Base-by-base conservation (phyloP, 2,329 filamentous ascomycete species). In the Exophiala spinifera region DNA sequence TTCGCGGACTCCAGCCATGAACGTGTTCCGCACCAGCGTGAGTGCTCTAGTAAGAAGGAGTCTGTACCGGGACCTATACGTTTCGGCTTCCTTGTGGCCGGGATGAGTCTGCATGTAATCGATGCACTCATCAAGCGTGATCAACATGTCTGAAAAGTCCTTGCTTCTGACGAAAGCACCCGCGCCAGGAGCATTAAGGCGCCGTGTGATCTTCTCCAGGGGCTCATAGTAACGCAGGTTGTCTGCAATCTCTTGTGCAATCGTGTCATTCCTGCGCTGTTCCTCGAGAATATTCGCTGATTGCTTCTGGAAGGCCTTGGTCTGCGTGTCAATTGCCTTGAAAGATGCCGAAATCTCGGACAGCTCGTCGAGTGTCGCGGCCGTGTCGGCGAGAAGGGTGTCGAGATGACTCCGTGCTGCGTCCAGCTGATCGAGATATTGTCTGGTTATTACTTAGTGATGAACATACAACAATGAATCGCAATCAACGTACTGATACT, bases 201-300 rank as follows among this genome's bases (percentile, higher is more conserved):
- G 83, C 51, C 91, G 82, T 0, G 91, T 96, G 56, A 92, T 91
- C 44, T 87, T 91, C 61, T 99, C 94, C 4, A 99, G 80, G 67
- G 96, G 96, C 17, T 88, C 84, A 70, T 99, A 99, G 72, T 95
- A 96, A 67, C 91, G 86, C n/a, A 96, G 76, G 64, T 96, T 95
- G 20, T 89, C 88, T 21, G 89, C 87, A 53, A 99, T 87, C 55
- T 91, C 86, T 62, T 95, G 84, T 2, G 91, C 90, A 39, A 99
- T 79, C 61, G 80, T 81, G 58, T 89, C 85, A 37, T 96, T 79
- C 20, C 88, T 84, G 64, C 81, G 83, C 72, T 97, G 91, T 64
- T 96, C 91, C 1, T 82, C 78, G 25, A 97, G 75, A 2, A 99
- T 79, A 53, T 89, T 88, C 67, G 96, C 90, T 72, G 94, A 99